Evolutionary conservation across 2,329 filamentous ascomycete genomes (phyloP), one percentile per base, ranked within the genome.

Genomic region (Diplodia seriata): DNA sequence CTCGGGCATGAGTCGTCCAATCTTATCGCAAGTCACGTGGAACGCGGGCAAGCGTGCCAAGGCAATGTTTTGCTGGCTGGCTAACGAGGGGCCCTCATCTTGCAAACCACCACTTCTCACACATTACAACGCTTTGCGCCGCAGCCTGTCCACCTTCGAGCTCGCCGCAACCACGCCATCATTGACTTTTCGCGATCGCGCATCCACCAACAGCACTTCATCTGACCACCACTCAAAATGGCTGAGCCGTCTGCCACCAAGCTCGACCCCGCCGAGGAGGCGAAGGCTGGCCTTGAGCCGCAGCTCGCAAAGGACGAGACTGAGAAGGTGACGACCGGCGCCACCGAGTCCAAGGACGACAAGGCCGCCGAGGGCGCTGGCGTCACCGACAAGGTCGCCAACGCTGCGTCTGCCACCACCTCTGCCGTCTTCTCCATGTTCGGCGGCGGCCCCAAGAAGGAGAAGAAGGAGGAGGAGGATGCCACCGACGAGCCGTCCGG

Each of bases 401-500:
- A 78, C 70, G 79, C 76, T 62, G 76, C 77, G 20, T 69, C 76
- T 6, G 72, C 72, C 53, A 75, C 77, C 29, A 73, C 77, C 2
- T 70, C 78, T 20, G 77, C 81, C 47, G 81, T 82, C 72, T 98
- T 98, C 85, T 94, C 92, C 81, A 98, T 99, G 95, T 99, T 99
- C 78, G 95, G 95, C 74, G 95, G 95, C 71, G 95, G 95, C 70
- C 92, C 92, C 70, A 97, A 97, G 89, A 98, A 97, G 86, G 92
- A 95, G 84, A 94, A 93, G 87, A 97, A 95, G 86, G 89, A 89
- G 70, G 90, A 92, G 69, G 82, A 91, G 38, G 91, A 92, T 77
- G 93, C 91, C 73, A 90, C 89, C 72, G 90, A 93, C 73, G 94
- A 97, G 80, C 92, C 89, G 79, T 96, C 92, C 72, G 94, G 94